Evolutionary conservation across 139 green algal genomes (phyloP).

Genomic region (Picochlorum sp.): DNA sequence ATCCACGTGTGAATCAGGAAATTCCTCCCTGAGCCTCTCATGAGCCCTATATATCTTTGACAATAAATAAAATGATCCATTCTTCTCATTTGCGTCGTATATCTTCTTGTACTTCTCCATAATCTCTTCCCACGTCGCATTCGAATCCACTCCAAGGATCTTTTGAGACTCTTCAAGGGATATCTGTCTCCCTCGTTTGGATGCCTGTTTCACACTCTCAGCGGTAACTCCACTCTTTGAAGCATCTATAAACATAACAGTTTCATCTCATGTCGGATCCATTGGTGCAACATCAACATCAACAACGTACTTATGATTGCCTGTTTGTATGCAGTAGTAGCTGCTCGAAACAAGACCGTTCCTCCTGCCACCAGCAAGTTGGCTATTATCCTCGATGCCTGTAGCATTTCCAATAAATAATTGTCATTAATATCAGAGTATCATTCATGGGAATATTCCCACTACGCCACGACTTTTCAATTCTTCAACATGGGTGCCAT

Average conservation of each 20-base stretch:
- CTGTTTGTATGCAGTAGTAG: conserved; percentile 69
- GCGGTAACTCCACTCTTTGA: conserved; percentile 58
- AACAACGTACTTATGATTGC: conserved; percentile 73
- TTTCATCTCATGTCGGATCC: not conserved
- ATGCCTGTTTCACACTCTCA: conserved; percentile 45
- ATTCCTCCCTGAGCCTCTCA: conserved; percentile 33
- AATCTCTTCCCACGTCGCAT: conserved; percentile 60
- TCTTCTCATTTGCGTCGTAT: conserved; percentile 75
- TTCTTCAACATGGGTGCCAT: too few species aligned
- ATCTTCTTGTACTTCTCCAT: conserved; percentile 77
- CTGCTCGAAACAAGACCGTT: conserved; percentile 70
- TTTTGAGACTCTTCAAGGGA: conserved; percentile 61
- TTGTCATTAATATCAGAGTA: not conserved
- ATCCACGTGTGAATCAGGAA: conserved; percentile 8
- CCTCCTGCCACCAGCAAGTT: conserved; percentile 78
- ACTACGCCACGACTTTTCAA: too few species aligned
- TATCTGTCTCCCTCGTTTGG: conserved; percentile 38
- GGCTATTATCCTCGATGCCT: conserved; percentile 72
- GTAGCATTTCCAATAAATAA: conserved; percentile 5
- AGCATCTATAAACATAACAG: conserved; percentile 51
- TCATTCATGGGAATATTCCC: too few species aligned
- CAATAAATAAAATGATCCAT: conserved; percentile 84
- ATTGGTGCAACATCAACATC: not conserved
- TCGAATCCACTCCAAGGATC: conserved; percentile 58
- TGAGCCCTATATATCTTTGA: conserved; percentile 66